Evolutionary conservation across 345 rosid genomes (phyloP).

Genomic region (Mallotus nudiflorus): DNA sequence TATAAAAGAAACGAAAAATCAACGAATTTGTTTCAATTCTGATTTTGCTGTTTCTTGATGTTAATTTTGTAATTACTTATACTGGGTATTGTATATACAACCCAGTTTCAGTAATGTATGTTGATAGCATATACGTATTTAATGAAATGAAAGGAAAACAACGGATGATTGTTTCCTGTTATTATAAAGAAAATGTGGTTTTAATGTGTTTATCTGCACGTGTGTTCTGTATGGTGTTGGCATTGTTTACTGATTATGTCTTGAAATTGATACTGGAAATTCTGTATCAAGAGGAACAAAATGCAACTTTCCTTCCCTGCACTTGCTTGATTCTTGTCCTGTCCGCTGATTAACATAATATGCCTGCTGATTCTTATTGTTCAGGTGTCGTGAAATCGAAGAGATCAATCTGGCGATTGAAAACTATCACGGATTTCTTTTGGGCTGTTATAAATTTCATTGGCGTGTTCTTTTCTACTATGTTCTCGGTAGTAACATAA

Average conservation of each 20-base stretch:
- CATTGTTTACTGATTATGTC: neutral
- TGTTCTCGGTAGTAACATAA: constrained; percentile 60
- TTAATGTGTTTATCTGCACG: neutral
- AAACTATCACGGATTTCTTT: constrained; percentile 62
- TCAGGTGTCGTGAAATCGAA: constrained; percentile 58
- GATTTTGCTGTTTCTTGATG: no score
- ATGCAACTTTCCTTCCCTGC: neutral
- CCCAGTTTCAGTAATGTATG: no score
- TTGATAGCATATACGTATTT: no score
- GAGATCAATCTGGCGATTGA: constrained; percentile 64
- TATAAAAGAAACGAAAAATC: neutral
- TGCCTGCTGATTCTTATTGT: neutral
- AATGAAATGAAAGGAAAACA: no score
- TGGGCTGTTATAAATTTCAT: constrained; percentile 68
- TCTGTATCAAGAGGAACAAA: neutral
- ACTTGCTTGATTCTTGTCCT: neutral
- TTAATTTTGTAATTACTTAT: no score
- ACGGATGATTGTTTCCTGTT: no score
- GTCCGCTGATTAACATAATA: neutral
- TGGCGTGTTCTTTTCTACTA: constrained; percentile 57
- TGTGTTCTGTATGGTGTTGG: neutral
- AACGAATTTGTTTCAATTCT: no score
- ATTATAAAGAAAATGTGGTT: neutral
- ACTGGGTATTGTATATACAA: no score
- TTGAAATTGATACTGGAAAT: neutral